Conservation (phyloP, 1,284 basidiomycete genomes). For the Anthracocystis panici-leucophaei region DNA sequence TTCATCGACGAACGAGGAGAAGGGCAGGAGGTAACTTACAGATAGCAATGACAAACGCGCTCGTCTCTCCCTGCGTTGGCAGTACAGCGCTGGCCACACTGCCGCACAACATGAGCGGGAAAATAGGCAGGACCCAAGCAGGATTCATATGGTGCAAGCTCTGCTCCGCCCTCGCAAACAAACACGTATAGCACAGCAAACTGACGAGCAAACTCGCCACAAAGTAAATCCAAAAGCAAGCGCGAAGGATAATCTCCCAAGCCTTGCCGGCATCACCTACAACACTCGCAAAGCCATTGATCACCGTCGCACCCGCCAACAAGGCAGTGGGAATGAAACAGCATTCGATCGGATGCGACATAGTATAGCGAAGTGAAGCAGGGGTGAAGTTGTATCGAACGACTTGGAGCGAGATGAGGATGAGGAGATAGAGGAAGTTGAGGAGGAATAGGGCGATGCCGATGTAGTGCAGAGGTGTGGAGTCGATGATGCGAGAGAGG, state of each 20-base stretch:
- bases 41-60: constrained; percentile 25
- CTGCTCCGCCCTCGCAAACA: constrained; percentile 17
- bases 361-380: constrained; percentile 10
- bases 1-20: too few relatives aligned
- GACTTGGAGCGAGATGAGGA: constrained; percentile 19
- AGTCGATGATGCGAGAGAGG: constrained; percentile 22
- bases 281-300: constrained; percentile 14
- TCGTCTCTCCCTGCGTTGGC: constrained; percentile 8
- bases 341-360: constrained; percentile 41
- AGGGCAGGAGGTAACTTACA: background rate
- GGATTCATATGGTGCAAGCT: constrained; percentile 42
- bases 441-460: constrained; percentile 21
- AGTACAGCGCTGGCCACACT: constrained; percentile 17
- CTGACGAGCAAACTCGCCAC: background rate
- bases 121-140: constrained; percentile 47
- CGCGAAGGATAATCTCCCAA: background rate
- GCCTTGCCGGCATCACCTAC: background rate
- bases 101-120: constrained; percentile 54
- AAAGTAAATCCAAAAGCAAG: constrained; percentile 37
- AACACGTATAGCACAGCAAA: constrained; percentile 19
- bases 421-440: constrained; percentile 28
- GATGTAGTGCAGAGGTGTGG: constrained; percentile 9
- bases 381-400: constrained; percentile 18
- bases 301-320: constrained; percentile 33
- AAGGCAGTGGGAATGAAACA: constrained; percentile 40